phyloP scores from a whole-genome alignment of 345 rosid species.

The Dimocarpus longan region DNA sequence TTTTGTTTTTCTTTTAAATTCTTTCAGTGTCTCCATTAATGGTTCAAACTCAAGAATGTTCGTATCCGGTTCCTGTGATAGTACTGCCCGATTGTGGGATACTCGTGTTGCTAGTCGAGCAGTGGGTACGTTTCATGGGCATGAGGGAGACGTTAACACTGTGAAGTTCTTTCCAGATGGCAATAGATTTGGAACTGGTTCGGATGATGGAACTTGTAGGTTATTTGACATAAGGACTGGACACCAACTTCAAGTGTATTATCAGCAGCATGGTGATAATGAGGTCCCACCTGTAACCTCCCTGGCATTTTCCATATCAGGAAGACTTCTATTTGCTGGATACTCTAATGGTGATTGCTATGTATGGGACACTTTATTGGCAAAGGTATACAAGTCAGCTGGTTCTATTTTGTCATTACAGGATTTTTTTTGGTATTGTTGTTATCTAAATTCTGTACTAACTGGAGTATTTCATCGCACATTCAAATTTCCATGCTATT shows the following conservation, averaged over 20 bases:
- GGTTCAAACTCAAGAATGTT: conserved; percentile 74
- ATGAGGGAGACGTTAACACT: conserved; percentile 83
- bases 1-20: conserved; percentile 12
- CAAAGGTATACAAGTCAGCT: conserved; percentile 53
- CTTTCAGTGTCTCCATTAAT: conserved; percentile 78
- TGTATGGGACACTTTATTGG: conserved; percentile 95
- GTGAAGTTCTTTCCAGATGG: conserved; percentile 98
- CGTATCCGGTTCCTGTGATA: conserved; percentile 94
- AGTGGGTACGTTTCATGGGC: conserved; percentile 88
- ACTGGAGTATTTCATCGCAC: neutral
- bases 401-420: neutral
- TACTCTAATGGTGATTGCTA: conserved; percentile 79
- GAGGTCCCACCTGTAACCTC: conserved; percentile 72
- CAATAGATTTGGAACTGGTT: conserved; percentile 92
- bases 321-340: conserved; percentile 91
- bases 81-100: conserved; percentile 92
- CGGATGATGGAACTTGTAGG: conserved; percentile 95
- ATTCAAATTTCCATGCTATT: neutral
- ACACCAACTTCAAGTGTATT: conserved; percentile 84
- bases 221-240: conserved; percentile 93
- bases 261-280: conserved; percentile 49
- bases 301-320: conserved; percentile 89
- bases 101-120: conserved; percentile 98
- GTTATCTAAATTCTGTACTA: conserved; percentile 2
- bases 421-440: neutral